These are phyloP conservation scores for Naegleria gruberi DNA, from an alignment of 208 protist species.

Conservation along the genomic window DNA sequence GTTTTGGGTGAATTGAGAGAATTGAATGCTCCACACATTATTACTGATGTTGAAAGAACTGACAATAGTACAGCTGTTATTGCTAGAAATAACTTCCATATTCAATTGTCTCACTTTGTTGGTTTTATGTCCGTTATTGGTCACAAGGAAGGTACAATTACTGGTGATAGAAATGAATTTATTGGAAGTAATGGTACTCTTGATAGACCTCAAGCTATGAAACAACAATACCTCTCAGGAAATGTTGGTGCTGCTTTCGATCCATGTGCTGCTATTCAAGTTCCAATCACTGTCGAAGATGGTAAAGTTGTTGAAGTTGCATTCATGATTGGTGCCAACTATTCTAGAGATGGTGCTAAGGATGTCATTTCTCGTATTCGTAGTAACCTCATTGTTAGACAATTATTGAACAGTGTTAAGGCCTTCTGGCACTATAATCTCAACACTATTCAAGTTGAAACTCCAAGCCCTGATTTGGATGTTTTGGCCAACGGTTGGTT, in stretches of 20 bases:
- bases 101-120: not conserved
- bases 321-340: constrained; percentile 6
- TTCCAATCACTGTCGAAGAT: not conserved
- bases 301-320: constrained; percentile 9
- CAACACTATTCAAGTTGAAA: constrained; percentile 15
- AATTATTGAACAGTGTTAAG: constrained; percentile 16
- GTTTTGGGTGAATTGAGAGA: constrained; percentile 14
- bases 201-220: not conserved
- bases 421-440: not conserved
- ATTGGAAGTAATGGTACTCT: constrained; percentile 7
- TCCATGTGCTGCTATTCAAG: constrained; percentile 7
- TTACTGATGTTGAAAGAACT: constrained; percentile 7
- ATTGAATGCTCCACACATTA: not conserved
- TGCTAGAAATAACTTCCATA: not conserved
- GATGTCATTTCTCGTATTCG: constrained; percentile 5
- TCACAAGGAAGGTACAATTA: constrained; percentile 9
- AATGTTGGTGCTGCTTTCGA: constrained; percentile 15
- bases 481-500: constrained; percentile 10
- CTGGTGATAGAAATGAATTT: constrained; percentile 13
- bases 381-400: constrained; percentile 9
- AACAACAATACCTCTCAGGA: not conserved
- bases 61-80: not conserved
- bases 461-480: not conserved
- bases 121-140: not conserved
- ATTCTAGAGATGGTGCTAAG: not conserved